Conservation (phyloP, 2,329 filamentous ascomycete genomes). For the Penicillium frequentans region DNA sequence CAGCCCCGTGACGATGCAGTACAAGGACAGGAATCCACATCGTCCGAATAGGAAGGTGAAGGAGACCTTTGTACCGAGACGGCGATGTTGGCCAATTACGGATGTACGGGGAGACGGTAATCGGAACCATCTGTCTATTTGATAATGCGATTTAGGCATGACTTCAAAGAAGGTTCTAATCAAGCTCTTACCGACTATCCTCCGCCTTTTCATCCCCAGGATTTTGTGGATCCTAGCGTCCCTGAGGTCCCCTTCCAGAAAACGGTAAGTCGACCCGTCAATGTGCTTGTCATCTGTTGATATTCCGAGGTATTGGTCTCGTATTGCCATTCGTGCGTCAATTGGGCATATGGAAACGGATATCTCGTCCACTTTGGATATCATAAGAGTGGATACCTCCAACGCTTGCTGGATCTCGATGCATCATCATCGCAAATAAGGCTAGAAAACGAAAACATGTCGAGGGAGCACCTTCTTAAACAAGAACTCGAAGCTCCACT, state of each 20-base stretch:
- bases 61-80: slow-evolving; percentile 11
- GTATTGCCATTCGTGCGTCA: background rate
- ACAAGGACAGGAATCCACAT: background rate
- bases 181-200: background rate
- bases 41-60: slow-evolving; percentile 14
- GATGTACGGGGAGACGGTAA: background rate
- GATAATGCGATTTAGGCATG: background rate
- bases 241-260: background rate
- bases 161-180: background rate
- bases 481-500: background rate
- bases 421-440: background rate
- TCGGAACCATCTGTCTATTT: background rate
- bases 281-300: background rate
- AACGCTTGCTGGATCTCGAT: background rate
- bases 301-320: background rate
- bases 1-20: background rate
- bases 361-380: background rate
- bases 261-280: background rate
- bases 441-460: background rate
- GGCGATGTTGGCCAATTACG: slow-evolving; percentile 17
- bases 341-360: background rate
- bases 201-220: slow-evolving; percentile 2
- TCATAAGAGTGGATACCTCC: background rate
- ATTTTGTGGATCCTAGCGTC: slow-evolving; percentile 1
- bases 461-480: background rate